phyloP scores from a whole-genome alignment of 202 grass and related monocot species.

The Panicum virgatum region DNA sequence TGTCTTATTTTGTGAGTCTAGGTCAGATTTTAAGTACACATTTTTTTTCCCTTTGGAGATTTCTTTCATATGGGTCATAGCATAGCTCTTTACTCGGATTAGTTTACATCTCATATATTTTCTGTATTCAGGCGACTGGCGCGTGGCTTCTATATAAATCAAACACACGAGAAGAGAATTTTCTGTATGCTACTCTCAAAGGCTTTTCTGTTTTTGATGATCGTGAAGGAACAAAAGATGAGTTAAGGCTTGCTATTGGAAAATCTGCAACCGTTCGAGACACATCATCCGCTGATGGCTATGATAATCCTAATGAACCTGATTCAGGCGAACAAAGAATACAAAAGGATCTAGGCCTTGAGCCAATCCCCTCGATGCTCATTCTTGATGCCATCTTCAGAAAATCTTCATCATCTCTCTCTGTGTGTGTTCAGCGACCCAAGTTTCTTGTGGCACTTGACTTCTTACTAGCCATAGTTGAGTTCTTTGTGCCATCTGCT shows the following conservation, averaged over 20 bases:
- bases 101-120: slow-evolving; percentile 11
- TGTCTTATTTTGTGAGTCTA: slow-evolving; percentile 21
- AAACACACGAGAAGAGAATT: slow-evolving; percentile 72
- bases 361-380: slow-evolving; percentile 90
- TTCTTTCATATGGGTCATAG: slow-evolving; percentile 4
- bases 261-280: slow-evolving; percentile 69
- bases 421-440: slow-evolving; percentile 78
- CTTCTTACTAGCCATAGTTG: slow-evolving; percentile 81
- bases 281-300: slow-evolving; percentile 52
- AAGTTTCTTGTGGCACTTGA: slow-evolving; percentile 97
- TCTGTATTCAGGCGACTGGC: slow-evolving; percentile 66
- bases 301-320: slow-evolving; percentile 52
- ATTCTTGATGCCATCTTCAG: slow-evolving; percentile 81
- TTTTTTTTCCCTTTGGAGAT: not conserved
- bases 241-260: slow-evolving; percentile 95
- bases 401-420: slow-evolving; percentile 66
- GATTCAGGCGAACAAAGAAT: slow-evolving; percentile 57
- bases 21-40: not conserved
- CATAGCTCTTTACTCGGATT: slow-evolving; percentile 9
- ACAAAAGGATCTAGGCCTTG: slow-evolving; percentile 62
- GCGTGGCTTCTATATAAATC: slow-evolving; percentile 98
- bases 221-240: slow-evolving; percentile 96
- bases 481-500: slow-evolving; percentile 96
- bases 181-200: slow-evolving; percentile 94
- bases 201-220: slow-evolving; percentile 97